Conservation (phyloP, 2,329 filamentous ascomycete species). For the Emmonsiellopsis sp. region DNA sequence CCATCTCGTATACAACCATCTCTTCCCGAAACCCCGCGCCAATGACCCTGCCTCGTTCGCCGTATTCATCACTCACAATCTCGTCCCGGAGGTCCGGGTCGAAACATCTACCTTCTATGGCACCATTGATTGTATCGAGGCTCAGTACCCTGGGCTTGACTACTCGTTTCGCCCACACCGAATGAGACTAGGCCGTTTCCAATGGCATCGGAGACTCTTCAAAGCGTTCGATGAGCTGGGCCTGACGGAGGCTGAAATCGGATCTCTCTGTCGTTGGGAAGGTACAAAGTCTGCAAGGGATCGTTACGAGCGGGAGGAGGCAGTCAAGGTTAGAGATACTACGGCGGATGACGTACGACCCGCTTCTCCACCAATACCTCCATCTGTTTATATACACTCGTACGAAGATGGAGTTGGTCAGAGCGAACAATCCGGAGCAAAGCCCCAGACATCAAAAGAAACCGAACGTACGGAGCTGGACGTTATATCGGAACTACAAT, state of each 20-base stretch:
- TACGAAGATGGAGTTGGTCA: slow-evolving; percentile 15
- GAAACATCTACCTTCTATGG: slow-evolving; percentile 59
- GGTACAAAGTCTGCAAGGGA: slow-evolving; percentile 40
- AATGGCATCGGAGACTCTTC: slow-evolving; percentile 53
- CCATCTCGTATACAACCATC: slow-evolving; percentile 49
- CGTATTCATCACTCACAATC: slow-evolving; percentile 50
- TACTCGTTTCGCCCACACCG: slow-evolving; percentile 55
- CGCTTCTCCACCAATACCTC: slow-evolving; percentile 36
- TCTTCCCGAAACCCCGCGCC: slow-evolving; percentile 48
- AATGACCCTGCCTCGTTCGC: slow-evolving; percentile 52
- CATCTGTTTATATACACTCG: slow-evolving; percentile 24
- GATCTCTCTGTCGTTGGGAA: slow-evolving; percentile 53
- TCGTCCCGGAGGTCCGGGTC: slow-evolving; percentile 56
- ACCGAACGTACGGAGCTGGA: neutral
- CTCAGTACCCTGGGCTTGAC: slow-evolving; percentile 58
- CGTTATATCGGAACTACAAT: neutral
- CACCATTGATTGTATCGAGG: slow-evolving; percentile 54
- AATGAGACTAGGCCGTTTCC: slow-evolving; percentile 52
- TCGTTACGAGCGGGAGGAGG: slow-evolving; percentile 45
- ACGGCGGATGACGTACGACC: slow-evolving; percentile 49
- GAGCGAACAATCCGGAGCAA: slow-evolving; percentile 1
- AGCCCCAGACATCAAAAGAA: neutral
- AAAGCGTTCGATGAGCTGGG: slow-evolving; percentile 51
- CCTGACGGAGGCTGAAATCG: slow-evolving; percentile 52
- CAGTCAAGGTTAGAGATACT: slow-evolving; percentile 51